These are phyloP conservation scores for Blastobotrys petasosporus DNA, from an alignment of 1,139 yeast species.

Conservation along the genomic window DNA sequence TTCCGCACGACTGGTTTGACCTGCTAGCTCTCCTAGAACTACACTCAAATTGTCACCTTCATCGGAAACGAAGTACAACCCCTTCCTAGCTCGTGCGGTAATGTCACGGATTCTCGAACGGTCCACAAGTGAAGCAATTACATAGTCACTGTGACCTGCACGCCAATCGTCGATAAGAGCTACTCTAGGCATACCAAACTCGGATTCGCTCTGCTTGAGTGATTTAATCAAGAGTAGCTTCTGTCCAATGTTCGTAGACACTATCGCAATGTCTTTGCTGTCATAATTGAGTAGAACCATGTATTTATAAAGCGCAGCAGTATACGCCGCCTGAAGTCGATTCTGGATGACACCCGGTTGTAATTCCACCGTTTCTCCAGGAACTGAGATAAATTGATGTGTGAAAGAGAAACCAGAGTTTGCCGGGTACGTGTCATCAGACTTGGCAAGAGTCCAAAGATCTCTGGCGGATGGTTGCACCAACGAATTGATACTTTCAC, in stretches of 20 bases:
- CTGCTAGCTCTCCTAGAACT: slow-evolving; percentile 34
- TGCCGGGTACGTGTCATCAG: slow-evolving; percentile 1
- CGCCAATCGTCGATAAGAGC: slow-evolving; percentile 29
- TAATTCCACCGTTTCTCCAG: slow-evolving; percentile 28
- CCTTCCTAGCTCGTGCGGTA: slow-evolving; percentile 1
- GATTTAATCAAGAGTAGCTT: slow-evolving; percentile 30
- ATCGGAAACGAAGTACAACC: slow-evolving; percentile 7
- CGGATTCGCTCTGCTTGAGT: slow-evolving; percentile 9
- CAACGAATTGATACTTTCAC: background rate
- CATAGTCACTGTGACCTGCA: slow-evolving; percentile 30
- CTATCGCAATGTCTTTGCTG: slow-evolving; percentile 36
- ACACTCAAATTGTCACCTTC: slow-evolving; percentile 28
- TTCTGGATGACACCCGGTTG: slow-evolving; percentile 34
- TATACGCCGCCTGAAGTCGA: slow-evolving; percentile 51
- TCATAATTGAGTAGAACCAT: slow-evolving; percentile 46
- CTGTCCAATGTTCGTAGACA: slow-evolving; percentile 41
- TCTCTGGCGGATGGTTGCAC: background rate
- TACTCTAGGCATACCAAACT: slow-evolving; percentile 31
- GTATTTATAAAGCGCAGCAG: slow-evolving; percentile 44
- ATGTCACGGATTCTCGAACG: slow-evolving; percentile 12
- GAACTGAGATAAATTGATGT: slow-evolving; percentile 39
- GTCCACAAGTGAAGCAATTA: slow-evolving; percentile 32
- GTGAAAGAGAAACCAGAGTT: slow-evolving; percentile 42
- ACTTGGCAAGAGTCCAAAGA: background rate
- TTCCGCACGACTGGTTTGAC: slow-evolving; percentile 18